These are phyloP conservation scores for Digitaria exilis DNA, from an alignment of 202 grass and related monocot species.

Conservation along the genomic window DNA sequence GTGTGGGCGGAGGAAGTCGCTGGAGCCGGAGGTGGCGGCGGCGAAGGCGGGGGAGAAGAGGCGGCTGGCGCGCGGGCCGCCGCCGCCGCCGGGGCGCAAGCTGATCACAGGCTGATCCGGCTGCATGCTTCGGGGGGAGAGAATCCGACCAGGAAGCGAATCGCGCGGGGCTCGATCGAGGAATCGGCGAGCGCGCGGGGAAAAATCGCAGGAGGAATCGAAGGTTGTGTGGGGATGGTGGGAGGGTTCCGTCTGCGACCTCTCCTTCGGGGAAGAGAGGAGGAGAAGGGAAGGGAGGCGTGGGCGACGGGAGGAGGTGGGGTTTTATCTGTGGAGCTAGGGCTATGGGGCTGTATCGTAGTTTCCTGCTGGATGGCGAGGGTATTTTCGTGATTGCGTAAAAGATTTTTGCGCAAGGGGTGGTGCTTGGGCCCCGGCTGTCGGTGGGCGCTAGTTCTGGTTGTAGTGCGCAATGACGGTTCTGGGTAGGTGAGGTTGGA, in stretches of 20 bases:
- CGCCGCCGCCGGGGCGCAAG: slow-evolving; percentile 95
- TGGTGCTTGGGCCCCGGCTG: not conserved
- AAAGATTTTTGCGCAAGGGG: not conserved
- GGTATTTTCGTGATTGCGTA: not conserved
- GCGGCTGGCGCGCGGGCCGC: slow-evolving; percentile 54
- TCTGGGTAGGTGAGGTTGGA: not conserved
- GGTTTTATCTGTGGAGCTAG: slow-evolving; percentile 58
- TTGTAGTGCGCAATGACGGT: slow-evolving; percentile 6
- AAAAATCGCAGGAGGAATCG: slow-evolving; percentile 38
- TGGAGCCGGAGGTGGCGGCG: slow-evolving; percentile 44
- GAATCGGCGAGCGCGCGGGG: slow-evolving; percentile 23
- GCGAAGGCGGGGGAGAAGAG: slow-evolving; percentile 67
- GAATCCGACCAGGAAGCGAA: slow-evolving; percentile 35
- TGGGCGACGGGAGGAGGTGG: slow-evolving; percentile 34
- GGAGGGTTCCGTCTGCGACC: slow-evolving; percentile 50
- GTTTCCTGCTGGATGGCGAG: not conserved
- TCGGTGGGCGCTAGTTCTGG: not conserved
- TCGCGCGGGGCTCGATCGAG: slow-evolving; percentile 33
- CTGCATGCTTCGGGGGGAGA: slow-evolving; percentile 56
- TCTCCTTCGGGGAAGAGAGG: slow-evolving; percentile 29
- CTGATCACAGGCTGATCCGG: slow-evolving; percentile 93
- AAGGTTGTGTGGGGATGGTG: not conserved
- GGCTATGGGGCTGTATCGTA: slow-evolving; percentile 43
- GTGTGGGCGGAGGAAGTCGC: slow-evolving; percentile 51
- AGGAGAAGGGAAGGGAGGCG: slow-evolving; percentile 8